A percentile compares a stretch with the other conserved stretches of the same genome.
These are phyloP conservation scores for Suhomyces bolitotheri DNA, from an alignment of 1,139 yeast genomes.

Conservation along the genomic window DNA sequence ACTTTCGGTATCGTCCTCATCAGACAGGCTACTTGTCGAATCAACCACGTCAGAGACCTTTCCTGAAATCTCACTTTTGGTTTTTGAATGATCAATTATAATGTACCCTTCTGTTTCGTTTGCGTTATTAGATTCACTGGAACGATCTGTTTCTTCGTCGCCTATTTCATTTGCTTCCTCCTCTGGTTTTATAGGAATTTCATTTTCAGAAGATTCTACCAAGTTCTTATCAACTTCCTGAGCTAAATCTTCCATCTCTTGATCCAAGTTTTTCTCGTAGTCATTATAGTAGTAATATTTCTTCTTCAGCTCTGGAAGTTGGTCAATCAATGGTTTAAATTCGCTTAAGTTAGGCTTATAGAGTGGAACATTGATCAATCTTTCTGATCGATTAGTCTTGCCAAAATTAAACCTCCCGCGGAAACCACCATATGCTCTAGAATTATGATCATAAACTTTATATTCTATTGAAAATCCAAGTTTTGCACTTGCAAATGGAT, in stretches of 20 bases:
- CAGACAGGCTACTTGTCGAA: conserved; percentile 16
- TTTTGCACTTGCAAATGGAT: conserved; percentile 51
- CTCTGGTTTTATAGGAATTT: no score
- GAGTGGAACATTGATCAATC: conserved; percentile 29
- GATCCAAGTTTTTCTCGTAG: conserved; percentile 17
- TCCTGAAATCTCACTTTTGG: conserved; percentile 3
- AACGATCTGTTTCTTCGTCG: conserved; percentile 24
- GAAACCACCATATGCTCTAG: conserved; percentile 13
- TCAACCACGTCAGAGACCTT: conserved; percentile 1
- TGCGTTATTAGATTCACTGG: conserved; percentile 32
- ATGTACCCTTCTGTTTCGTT: conserved; percentile 25
- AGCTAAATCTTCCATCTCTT: conserved; percentile 22
- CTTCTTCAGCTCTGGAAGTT: conserved; percentile 31
- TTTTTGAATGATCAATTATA: conserved; percentile 17
- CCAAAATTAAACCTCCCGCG: conserved; percentile 13
- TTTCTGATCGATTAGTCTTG: conserved; percentile 8
- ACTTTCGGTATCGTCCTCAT: conserved; percentile 23
- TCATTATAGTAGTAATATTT: conserved; percentile 35
- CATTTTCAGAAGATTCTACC: conserved; percentile 11
- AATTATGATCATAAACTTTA: conserved; percentile 18
- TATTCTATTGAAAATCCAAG: conserved; percentile 52
- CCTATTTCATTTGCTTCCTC: no score
- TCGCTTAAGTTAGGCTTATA: conserved; percentile 33
- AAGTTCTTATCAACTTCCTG: conserved; percentile 16
- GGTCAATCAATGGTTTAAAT: conserved; percentile 29